Base-by-base conservation (phyloP, 148 eudicot species). In the Salicornia ramosissima region DNA sequence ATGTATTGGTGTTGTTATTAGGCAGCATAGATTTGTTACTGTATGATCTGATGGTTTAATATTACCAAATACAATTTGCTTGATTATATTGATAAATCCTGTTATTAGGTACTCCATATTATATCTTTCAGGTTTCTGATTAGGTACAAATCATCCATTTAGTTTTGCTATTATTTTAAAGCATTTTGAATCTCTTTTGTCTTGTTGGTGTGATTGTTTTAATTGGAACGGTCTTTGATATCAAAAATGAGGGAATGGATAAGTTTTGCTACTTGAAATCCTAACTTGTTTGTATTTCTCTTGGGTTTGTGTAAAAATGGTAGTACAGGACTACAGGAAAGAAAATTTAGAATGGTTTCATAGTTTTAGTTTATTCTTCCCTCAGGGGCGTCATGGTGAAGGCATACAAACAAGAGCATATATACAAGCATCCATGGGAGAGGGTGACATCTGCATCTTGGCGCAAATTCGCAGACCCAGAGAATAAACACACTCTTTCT, bases 401-500 rank as follows among this genome's bases (percentile, higher is more conserved):
- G 73, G 96, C 95, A 30, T 93, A 93, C 39, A 69, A 88, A 69
- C 96, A 93, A 79, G 96, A 90, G 72, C 86, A 93, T 81, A 75
- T 82, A 6, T 93, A 86, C 80, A 90, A 83, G 81, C 98, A 93
- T 76, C 98, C 98, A 71, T 93, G 98, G 98, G 96, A 90, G 60
- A 76, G 95, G 55, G 98, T 93, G 63, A 88, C 96, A 16, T 75
- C 96, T 43, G 98, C 98, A 58, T 93, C 98, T n/a, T 93, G 98
- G 98, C 92, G 96, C 72, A 93, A 93, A 71, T 90, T 86, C 72
- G 72, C 92, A n/a, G 96, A 93, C 52, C 90, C 95, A 6, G 95
- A 88, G 74, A 93, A 93, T 85, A 93, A 90, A 79, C 81, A 86
- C 16, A 76, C 70, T 12, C 81, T 93, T 2, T 93, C 98, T 31